Percentiles rank a stretch among this genome's conserved stretches.
Evolutionary conservation across 768 basidiomycete genomes (phyloP).

Genomic region (Tubosaeta sp.): DNA sequence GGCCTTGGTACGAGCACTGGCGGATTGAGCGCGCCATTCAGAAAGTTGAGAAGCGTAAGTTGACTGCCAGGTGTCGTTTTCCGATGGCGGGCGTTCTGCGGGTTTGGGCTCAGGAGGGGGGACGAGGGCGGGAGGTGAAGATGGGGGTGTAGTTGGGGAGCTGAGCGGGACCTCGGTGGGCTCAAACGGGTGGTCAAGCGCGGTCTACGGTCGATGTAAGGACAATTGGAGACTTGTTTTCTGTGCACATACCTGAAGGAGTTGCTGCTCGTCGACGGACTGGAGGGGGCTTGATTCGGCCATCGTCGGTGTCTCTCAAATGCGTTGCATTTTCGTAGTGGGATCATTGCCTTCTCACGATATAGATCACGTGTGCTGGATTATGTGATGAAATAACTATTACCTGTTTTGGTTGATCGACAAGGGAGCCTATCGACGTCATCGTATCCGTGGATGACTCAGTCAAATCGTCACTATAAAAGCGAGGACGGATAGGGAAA

Average conservation of each 20-base stretch:
- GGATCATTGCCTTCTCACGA: not conserved
- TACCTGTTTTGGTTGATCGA: slow-evolving; percentile 5
- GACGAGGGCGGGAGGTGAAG: not conserved
- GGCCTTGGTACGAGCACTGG: slow-evolving; percentile 68
- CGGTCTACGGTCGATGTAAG: slow-evolving; percentile 14
- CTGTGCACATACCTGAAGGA: slow-evolving; percentile 18
- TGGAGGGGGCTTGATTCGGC: slow-evolving; percentile 23
- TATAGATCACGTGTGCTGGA: not conserved
- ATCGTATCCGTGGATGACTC: slow-evolving; percentile 8
- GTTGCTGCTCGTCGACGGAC: slow-evolving; percentile 18
- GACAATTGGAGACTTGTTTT: rapidly evolving
- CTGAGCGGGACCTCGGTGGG: slow-evolving; percentile 19
- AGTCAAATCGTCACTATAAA: slow-evolving; percentile 13
- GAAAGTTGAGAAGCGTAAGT: slow-evolving; percentile 67
- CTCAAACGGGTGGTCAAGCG: slow-evolving; percentile 26
- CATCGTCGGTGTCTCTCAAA: slow-evolving; percentile 17
- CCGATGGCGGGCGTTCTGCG: not conserved
- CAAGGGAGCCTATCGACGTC: too few relatives aligned
- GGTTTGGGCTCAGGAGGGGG: not conserved
- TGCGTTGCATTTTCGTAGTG: not conserved
- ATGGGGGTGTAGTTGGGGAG: not conserved
- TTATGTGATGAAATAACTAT: not conserved
- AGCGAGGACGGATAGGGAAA: not conserved
- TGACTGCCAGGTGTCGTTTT: slow-evolving; percentile 55
- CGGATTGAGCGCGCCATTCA: slow-evolving; percentile 69